Base-by-base conservation (phyloP, 257 asterid genomes). In the Salvia miltiorrhiza region DNA sequence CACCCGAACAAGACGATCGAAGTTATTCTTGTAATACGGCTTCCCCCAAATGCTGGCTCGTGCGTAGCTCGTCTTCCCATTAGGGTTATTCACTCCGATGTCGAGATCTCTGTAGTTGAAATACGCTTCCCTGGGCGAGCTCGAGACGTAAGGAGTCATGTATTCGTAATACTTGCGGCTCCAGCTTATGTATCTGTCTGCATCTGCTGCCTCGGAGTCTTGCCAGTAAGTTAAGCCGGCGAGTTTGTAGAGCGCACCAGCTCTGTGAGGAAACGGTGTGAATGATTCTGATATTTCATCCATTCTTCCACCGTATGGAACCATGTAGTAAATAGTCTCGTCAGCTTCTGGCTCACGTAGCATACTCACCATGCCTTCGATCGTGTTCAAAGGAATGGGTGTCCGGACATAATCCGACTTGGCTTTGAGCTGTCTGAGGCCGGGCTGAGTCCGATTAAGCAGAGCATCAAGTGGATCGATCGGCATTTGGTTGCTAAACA, bases 261-360 rank as follows among this genome's bases (percentile, higher is more conserved):
- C 73, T 55, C 86, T 68, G 17, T 81, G 77, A 37, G 43, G 43
- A 37, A 37, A 37, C 9, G 43, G 43, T 7, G 43, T 37, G 3
- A 2, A 11, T 0, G 71, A 68, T 13, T 49, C 74, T 0, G 79
- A 19, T 24, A 81, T 65, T 9, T 78, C 77, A 11, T 17, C 77
- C 86, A 81, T 81, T 74, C 73, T 59, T 24, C 78, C 83, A 0
- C 83, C 80, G 4, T 74, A 81, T 1, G 83, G 83, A 39, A 21
- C 54, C 14, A 78, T 61, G 40, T 37, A 37, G 43, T 3, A 24
- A 16, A 4, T 73, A 26, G 11, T 28, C 60, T 12, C 23, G 11
- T 35, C 48, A 0, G 61, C 74, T 53, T 67, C 84, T 0, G 63
- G 65, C 16, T 77, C 82, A 9, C 19, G 3, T 73, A 53, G 33